Percentiles rank a stretch among this genome's conserved stretches.
Conservation (phyloP, 1,284 basidiomycete genomes). For the Ganoderma lucidum region DNA sequence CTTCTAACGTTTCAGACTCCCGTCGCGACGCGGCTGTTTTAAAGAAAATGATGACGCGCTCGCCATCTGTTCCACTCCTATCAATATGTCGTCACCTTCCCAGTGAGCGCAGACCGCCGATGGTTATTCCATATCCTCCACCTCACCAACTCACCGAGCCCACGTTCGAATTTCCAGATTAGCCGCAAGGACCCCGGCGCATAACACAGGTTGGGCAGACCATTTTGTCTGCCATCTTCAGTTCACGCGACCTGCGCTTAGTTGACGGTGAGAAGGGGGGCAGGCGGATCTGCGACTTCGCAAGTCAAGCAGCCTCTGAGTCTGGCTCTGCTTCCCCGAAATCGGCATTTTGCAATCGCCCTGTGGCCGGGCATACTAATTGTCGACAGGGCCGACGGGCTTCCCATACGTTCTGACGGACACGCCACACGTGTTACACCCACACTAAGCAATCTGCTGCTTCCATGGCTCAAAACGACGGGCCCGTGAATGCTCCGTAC, state of each 20-base stretch:
- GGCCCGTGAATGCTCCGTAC: conserved; percentile 14
- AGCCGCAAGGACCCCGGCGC: neutral
- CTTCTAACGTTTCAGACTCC: neutral
- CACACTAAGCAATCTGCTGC: conserved; percentile 2
- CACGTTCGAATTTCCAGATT: neutral
- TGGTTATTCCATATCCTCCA: neutral
- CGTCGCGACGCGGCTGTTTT: conserved; percentile 1
- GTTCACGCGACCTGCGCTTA: conserved; percentile 7
- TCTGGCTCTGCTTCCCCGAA: conserved; percentile 6
- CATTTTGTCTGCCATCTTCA: conserved; percentile 1
- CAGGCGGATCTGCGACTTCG: conserved; percentile 13
- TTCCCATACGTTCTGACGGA: conserved; percentile 12
- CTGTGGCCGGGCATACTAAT: neutral
- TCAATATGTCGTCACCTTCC: conserved; percentile 1
- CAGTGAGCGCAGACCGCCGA: neutral
- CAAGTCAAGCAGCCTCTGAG: conserved; percentile 5
- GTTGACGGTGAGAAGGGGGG: conserved; percentile 11
- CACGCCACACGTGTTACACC: conserved; percentile 10
- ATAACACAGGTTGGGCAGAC: neutral
- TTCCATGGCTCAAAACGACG: conserved; percentile 15
- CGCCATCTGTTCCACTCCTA: conserved; percentile 3
- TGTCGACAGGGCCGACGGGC: conserved; percentile 8
- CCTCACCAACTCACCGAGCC: neutral
- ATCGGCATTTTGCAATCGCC: conserved; percentile 3
- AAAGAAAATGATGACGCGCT: conserved; percentile 6